Evolutionary conservation across 495 filamentous ascomycete genomes (phyloP).

Genomic region (Rhypophila decipiens): DNA sequence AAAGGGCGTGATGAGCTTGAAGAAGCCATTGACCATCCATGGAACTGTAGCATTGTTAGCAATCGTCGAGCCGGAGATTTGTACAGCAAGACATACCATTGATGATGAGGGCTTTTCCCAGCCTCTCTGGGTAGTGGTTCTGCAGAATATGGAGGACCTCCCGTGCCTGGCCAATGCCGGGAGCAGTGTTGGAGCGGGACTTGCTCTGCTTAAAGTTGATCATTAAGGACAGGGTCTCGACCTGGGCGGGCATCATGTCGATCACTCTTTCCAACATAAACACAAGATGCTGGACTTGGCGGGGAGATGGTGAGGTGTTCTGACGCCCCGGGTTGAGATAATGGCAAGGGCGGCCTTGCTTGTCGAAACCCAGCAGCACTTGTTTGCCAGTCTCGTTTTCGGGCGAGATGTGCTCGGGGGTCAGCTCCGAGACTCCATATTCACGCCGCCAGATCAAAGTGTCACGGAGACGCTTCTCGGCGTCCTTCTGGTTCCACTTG

Average conservation of each 20-base stretch:
- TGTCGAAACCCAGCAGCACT: slow-evolving; percentile 80
- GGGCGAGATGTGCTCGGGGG: slow-evolving; percentile 73
- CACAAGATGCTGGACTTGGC: slow-evolving; percentile 89
- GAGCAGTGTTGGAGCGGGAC: slow-evolving; percentile 66
- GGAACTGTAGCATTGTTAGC: slow-evolving; percentile 53
- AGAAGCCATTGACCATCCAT: slow-evolving; percentile 82
- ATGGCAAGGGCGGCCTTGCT: slow-evolving; percentile 72
- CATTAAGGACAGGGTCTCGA: slow-evolving; percentile 77
- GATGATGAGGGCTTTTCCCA: slow-evolving; percentile 82
- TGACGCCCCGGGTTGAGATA: slow-evolving; percentile 85
- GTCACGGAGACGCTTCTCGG: slow-evolving; percentile 67
- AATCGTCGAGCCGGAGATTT: no score
- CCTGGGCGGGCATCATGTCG: slow-evolving; percentile 77
- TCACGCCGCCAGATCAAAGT: slow-evolving; percentile 87
- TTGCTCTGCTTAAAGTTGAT: slow-evolving; percentile 75
- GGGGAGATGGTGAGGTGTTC: slow-evolving; percentile 83
- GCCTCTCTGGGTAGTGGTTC: slow-evolving; percentile 86
- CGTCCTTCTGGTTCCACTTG: slow-evolving; percentile 76
- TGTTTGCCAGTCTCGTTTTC: slow-evolving; percentile 98
- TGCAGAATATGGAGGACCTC: slow-evolving; percentile 83
- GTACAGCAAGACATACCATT: slow-evolving; percentile 54
- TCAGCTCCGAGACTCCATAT: slow-evolving; percentile 68
- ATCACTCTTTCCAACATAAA: slow-evolving; percentile 90
- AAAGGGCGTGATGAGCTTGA: slow-evolving; percentile 91
- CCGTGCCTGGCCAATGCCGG: slow-evolving; percentile 66